phyloP scores from a whole-genome alignment of 306 rosid genomes.

The Gastrolobium bilobum region DNA sequence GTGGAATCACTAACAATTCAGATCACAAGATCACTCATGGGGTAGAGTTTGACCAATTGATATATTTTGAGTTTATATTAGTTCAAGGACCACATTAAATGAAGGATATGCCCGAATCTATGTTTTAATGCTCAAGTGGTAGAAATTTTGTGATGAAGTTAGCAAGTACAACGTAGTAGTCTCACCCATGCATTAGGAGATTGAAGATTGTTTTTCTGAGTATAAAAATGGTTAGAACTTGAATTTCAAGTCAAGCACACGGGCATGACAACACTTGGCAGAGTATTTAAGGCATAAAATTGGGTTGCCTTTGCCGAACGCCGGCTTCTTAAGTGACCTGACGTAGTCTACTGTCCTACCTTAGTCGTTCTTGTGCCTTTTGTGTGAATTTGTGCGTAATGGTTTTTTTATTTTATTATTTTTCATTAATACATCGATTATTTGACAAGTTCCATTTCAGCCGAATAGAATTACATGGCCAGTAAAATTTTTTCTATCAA shows the following conservation, averaged over 20 bases:
- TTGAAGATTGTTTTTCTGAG: constrained; percentile 28
- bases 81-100: constrained; percentile 46
- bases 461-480: no score
- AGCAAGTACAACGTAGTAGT: constrained; percentile 37
- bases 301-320: constrained; percentile 22
- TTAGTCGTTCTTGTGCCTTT: constrained; percentile 38
- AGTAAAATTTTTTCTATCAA: no score
- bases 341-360: constrained; percentile 18
- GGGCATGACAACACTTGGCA: constrained; percentile 30
- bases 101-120: constrained; percentile 45
- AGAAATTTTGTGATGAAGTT: constrained; percentile 54
- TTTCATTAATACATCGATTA: no score
- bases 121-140: constrained; percentile 48
- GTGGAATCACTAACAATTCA: constrained; percentile 51
- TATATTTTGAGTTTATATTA: constrained; percentile 32
- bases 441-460: no score
- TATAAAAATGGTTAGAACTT: constrained; percentile 37
- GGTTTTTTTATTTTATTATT: not conserved
- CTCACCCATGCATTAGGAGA: constrained; percentile 24
- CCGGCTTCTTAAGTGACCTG: constrained; percentile 33
- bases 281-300: constrained; percentile 31
- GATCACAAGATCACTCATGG: constrained; percentile 56
- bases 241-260: constrained; percentile 44
- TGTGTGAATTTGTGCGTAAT: constrained; percentile 37
- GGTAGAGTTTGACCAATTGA: constrained; percentile 52